Evolutionary conservation across 2,329 filamentous ascomycete species (phyloP).

Genomic region (Botrytis byssoidea): DNA sequence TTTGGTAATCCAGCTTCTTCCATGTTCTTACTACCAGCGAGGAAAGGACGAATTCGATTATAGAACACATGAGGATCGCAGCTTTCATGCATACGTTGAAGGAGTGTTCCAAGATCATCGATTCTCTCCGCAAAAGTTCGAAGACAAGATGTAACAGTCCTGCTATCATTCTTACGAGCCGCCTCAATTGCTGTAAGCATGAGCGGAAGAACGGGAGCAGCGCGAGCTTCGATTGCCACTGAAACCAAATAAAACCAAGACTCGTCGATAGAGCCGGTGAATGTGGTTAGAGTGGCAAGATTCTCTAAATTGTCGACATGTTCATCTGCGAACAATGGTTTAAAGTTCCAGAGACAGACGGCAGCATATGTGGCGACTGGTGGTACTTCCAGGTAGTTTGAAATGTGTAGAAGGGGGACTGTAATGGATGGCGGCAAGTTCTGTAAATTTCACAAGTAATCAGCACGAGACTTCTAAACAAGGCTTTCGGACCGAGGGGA

Average conservation of each 20-base stretch:
- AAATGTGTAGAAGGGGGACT: slow-evolving; percentile 76
- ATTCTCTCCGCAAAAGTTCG: slow-evolving; percentile 80
- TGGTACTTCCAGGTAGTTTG: slow-evolving; percentile 76
- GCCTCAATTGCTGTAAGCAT: slow-evolving; percentile 87
- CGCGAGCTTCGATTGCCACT: slow-evolving; percentile 90
- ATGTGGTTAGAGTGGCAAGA: slow-evolving; percentile 81
- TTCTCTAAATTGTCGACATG: slow-evolving; percentile 82
- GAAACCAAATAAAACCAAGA: slow-evolving; percentile 99
- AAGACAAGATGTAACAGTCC: slow-evolving; percentile 74
- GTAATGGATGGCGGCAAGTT: slow-evolving; percentile 78
- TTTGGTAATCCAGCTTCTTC: slow-evolving; percentile 83
- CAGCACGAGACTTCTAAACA: not conserved
- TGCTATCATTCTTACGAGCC: slow-evolving; percentile 66
- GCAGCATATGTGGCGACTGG: slow-evolving; percentile 93
- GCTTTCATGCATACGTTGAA: slow-evolving; percentile 90
- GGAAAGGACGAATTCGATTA: slow-evolving; percentile 89
- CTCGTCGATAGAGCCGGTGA: slow-evolving; percentile 92
- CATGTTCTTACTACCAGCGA: slow-evolving; percentile 98
- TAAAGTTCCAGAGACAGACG: slow-evolving; percentile 95
- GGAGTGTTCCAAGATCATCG: slow-evolving; percentile 75
- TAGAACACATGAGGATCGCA: slow-evolving; percentile 96
- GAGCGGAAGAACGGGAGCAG: slow-evolving; percentile 79
- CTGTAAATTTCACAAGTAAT: slow-evolving; percentile 29
- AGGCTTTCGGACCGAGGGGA: not conserved
- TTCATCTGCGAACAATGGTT: slow-evolving; percentile 82